phyloP scores from a whole-genome alignment of 306 rosid species.

The Boehmeria nivea region DNA sequence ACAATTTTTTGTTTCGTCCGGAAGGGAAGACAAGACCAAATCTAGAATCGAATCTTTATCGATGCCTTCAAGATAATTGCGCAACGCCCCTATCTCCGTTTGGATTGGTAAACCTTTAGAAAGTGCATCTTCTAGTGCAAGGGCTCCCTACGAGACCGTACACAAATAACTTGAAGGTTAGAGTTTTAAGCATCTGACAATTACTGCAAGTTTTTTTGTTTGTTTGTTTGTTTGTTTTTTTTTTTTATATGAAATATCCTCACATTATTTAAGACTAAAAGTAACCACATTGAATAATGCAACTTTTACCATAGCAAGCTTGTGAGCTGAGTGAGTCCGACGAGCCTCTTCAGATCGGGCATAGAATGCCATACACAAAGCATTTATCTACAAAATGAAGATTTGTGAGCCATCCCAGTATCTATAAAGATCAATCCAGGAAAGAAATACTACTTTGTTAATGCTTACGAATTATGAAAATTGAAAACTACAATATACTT shows the following conservation, averaged over 20 bases:
- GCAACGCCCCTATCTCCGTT: slow-evolving; percentile 65
- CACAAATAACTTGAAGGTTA: slow-evolving; percentile 7
- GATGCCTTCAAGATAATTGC: slow-evolving; percentile 54
- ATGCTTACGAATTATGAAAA: background rate
- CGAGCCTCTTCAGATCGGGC: slow-evolving; percentile 96
- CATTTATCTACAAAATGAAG: slow-evolving; percentile 67
- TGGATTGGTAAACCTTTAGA: slow-evolving; percentile 85
- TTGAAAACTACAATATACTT: background rate
- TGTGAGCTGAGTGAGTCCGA: slow-evolving; percentile 76
- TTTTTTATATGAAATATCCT: background rate
- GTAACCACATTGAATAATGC: background rate
- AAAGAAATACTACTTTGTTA: background rate
- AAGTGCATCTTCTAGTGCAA: slow-evolving; percentile 84
- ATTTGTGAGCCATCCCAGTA: slow-evolving; percentile 22
- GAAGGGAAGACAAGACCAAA: slow-evolving; percentile 77
- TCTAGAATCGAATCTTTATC: slow-evolving; percentile 80
- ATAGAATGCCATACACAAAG: slow-evolving; percentile 90
- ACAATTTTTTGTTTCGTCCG: slow-evolving; percentile 60
- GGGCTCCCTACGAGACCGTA: slow-evolving; percentile 69
- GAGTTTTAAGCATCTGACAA: background rate
- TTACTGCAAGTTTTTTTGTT: background rate
- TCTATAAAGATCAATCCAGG: background rate
- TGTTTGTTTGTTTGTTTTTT: too few relatives aligned
- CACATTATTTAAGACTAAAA: background rate
- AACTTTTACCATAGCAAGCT: slow-evolving; percentile 71